Evolutionary conservation across 2,329 filamentous ascomycete species (phyloP).

Genomic region (Daldinia sp.): DNA sequence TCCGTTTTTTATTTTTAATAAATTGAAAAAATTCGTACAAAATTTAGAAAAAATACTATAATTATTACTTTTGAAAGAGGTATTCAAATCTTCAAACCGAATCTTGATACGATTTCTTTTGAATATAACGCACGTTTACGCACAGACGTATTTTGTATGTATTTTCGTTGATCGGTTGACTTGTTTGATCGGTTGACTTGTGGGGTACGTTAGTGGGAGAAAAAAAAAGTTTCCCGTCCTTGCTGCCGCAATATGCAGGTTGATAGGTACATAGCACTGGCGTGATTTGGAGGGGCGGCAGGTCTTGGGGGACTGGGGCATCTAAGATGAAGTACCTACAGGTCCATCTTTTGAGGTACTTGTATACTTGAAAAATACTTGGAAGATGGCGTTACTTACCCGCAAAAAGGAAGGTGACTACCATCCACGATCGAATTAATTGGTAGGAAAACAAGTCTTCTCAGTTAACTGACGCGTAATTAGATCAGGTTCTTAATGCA

Average conservation of each 20-base stretch:
- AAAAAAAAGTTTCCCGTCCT: slow-evolving; percentile 2
- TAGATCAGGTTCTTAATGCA: slow-evolving; percentile 31
- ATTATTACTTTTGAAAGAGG: too few species aligned
- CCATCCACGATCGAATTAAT: background rate
- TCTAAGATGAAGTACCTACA: slow-evolving; percentile 32
- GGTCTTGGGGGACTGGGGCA: slow-evolving; percentile 10
- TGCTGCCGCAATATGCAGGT: slow-evolving; percentile 5
- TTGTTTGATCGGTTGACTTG: too few species aligned
- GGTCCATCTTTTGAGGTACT: slow-evolving; percentile 10
- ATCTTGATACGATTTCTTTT: background rate
- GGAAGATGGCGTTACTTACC: slow-evolving; percentile 9
- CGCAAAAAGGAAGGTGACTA: slow-evolving; percentile 26
- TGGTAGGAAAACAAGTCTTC: slow-evolving; percentile 24
- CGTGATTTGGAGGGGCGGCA: slow-evolving; percentile 27
- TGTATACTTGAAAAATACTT: too few species aligned
- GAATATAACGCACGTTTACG: background rate
- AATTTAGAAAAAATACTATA: too few species aligned
- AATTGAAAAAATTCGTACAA: too few species aligned
- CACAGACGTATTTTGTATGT: too few species aligned
- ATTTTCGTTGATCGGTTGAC: too few species aligned
- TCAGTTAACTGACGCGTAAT: slow-evolving; percentile 31
- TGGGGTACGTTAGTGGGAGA: too few species aligned
- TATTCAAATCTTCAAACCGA: too few species aligned
- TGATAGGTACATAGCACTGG: slow-evolving; percentile 13
- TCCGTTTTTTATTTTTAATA: too few species aligned